Conservation (phyloP, 2,329 filamentous ascomycete genomes). For the Paracorniculantispora psalliotae region DNA sequence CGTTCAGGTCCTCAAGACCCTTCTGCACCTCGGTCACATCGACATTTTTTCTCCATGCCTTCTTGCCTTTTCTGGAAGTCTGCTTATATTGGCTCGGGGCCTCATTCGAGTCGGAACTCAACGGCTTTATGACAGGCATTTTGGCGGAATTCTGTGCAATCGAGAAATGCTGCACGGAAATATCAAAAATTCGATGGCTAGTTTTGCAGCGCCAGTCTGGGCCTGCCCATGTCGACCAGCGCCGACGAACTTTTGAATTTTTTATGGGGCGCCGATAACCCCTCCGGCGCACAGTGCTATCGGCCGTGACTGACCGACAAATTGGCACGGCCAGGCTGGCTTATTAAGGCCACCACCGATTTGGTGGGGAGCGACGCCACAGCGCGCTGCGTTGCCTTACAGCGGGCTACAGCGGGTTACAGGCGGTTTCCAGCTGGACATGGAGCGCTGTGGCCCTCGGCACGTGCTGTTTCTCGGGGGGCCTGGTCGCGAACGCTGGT, state of each 20-base stretch:
- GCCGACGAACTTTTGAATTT: constrained; percentile 10
- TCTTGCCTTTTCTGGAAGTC: constrained; percentile 93
- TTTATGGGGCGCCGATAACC: constrained; percentile 10
- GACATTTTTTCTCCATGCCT: constrained; percentile 98
- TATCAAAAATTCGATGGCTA: constrained; percentile 3
- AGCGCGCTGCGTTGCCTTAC: not conserved
- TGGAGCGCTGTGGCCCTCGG: not conserved
- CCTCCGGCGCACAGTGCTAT: constrained; percentile 13
- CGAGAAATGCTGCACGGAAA: not conserved
- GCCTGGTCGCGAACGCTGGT: not conserved
- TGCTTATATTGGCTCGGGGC: constrained; percentile 81
- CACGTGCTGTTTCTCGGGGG: constrained; percentile 8
- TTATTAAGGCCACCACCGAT: not conserved
- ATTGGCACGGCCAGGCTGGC: constrained; percentile 9
- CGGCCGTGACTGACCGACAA: not conserved
- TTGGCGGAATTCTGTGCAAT: constrained; percentile 13
- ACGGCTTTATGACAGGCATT: constrained; percentile 52
- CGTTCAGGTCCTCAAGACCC: constrained; percentile 77
- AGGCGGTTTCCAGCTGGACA: not conserved
- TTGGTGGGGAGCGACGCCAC: not conserved
- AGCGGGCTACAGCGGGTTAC: not conserved
- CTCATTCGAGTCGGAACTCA: constrained; percentile 40
- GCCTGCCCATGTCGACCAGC: not conserved
- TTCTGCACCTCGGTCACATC: constrained; percentile 81
- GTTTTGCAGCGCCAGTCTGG: constrained; percentile 1